A percentile compares a stretch with the other conserved stretches of the same genome.
Conservation (phyloP, 768 basidiomycete genomes). For the Lactarius pseudohatsudake region DNA sequence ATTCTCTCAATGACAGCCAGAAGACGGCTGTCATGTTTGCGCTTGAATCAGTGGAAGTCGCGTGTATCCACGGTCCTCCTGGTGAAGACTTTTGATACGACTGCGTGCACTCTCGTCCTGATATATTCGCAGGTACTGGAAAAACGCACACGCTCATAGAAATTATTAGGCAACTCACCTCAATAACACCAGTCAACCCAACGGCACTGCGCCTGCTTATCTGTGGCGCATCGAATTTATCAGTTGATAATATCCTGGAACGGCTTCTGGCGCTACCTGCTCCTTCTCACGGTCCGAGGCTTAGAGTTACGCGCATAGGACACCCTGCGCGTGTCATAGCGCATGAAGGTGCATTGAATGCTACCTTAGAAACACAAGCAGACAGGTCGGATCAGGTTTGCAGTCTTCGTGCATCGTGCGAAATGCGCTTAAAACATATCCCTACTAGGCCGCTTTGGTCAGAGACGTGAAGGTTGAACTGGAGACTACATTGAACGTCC, state of each 20-base stretch:
- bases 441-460: conserved; percentile 66
- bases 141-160: conserved; percentile 97
- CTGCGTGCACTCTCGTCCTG: neutral
- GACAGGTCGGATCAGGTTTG: conserved; percentile 66
- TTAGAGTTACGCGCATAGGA: conserved; percentile 84
- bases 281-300: conserved; percentile 46
- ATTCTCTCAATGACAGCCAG: conserved; percentile 78
- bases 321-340: conserved; percentile 93
- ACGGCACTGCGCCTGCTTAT: conserved; percentile 69
- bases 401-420: neutral
- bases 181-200: conserved; percentile 45
- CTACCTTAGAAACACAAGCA: conserved; percentile 73
- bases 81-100: conserved; percentile 44
- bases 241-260: conserved; percentile 94
- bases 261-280: conserved; percentile 67
- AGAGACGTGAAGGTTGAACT: conserved; percentile 90
- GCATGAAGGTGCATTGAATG: conserved; percentile 60
- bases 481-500: conserved; percentile 58
- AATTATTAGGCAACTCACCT: conserved; percentile 80
- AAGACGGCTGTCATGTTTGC: conserved; percentile 80
- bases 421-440: neutral
- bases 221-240: conserved; percentile 91
- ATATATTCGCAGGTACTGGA: conserved; percentile 62
- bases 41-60: conserved; percentile 77
- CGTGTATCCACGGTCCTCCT: conserved; percentile 97